phyloP scores from a whole-genome alignment of 768 basidiomycete species.

The Macrolepiota dolichaula region DNA sequence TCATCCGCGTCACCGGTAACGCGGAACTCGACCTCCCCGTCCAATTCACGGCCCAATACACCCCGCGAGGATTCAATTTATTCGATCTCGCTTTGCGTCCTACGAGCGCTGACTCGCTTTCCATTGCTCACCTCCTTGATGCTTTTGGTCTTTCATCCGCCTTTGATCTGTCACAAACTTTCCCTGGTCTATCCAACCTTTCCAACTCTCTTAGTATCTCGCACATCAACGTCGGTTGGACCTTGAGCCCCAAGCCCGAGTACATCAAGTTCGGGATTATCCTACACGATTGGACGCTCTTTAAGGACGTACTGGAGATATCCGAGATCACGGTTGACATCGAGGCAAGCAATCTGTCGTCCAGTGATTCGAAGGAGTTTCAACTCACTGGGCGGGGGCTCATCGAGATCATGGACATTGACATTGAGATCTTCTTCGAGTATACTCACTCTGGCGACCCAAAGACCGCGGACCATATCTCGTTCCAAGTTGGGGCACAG shows the following conservation, averaged over 20 bases:
- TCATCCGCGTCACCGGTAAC: background rate
- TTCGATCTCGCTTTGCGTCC: background rate
- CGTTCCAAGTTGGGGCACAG: background rate
- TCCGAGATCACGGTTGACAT: background rate
- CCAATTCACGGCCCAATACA: background rate
- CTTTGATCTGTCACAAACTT: background rate
- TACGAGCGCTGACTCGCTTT: background rate
- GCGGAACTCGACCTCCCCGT: background rate
- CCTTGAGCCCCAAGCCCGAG: background rate
- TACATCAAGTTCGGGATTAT: background rate
- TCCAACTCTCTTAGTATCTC: background rate
- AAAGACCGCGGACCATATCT: background rate
- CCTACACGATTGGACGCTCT: background rate
- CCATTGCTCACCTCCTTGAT: background rate
- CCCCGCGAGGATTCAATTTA: background rate
- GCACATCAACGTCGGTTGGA: background rate
- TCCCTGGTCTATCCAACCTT: background rate
- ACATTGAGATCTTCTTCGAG: background rate
- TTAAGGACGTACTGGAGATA: background rate
- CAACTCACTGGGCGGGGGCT: background rate
- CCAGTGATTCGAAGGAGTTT: background rate
- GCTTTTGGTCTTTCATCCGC: background rate
- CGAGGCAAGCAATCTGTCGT: background rate
- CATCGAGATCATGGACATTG: background rate
- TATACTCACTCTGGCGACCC: background rate